Evolutionary conservation across 2,329 filamentous ascomycete species (phyloP).

Genomic region (Fusarium papillatum): DNA sequence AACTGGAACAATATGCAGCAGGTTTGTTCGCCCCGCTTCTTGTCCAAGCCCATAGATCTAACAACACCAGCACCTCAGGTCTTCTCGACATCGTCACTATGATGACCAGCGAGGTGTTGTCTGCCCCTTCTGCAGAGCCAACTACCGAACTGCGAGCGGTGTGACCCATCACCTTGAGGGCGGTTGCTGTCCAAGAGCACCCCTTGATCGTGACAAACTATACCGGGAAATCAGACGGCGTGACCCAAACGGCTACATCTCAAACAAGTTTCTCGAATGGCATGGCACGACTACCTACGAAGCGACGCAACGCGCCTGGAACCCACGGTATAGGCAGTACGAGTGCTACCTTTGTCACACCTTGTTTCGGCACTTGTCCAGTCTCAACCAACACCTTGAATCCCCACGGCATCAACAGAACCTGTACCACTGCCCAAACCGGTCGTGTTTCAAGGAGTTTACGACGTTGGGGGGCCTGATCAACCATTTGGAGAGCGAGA

Average conservation of each 20-base stretch:
- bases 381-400: conserved; percentile 66
- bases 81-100: not conserved
- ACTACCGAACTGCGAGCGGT: conserved; percentile 65
- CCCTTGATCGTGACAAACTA: conserved; percentile 62
- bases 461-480: conserved; percentile 54
- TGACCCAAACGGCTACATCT: conserved; percentile 63
- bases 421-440: conserved; percentile 57
- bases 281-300: conserved; percentile 48
- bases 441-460: conserved; percentile 52
- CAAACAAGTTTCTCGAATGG: conserved; percentile 65
- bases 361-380: conserved; percentile 50
- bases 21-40: not conserved
- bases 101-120: conserved; percentile 24
- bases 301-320: conserved; percentile 58
- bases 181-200: conserved; percentile 63
- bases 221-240: conserved; percentile 58
- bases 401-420: conserved; percentile 58
- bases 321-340: conserved; percentile 46
- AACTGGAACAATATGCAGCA: not conserved
- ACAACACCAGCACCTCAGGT: conserved; percentile 5
- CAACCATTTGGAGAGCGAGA: conserved; percentile 60
- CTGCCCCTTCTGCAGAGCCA: conserved; percentile 68
- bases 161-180: conserved; percentile 69
- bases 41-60: not conserved
- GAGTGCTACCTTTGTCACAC: conserved; percentile 60